Conservation (phyloP, 1,284 basidiomycete genomes). For the Anthracocystis walkeri region DNA sequence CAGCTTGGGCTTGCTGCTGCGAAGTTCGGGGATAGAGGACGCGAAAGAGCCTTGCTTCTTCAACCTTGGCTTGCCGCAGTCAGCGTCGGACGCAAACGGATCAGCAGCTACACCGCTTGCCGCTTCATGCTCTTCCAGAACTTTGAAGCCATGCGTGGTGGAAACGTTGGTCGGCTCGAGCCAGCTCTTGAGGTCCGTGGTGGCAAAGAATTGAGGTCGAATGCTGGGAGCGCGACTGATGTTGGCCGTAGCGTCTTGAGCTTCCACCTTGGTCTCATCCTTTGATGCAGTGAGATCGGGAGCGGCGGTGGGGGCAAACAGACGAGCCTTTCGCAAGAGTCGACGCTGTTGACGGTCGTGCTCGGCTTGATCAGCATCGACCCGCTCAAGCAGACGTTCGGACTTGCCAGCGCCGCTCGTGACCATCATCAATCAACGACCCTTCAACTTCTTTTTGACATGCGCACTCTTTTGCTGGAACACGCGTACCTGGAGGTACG, state of each 20-base stretch:
- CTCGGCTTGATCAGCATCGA: slow-evolving; percentile 28
- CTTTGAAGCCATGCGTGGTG: slow-evolving; percentile 42
- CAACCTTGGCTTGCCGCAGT: slow-evolving; percentile 12
- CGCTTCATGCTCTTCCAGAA: slow-evolving; percentile 25
- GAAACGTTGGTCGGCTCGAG: slow-evolving; percentile 40
- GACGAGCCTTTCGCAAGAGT: slow-evolving; percentile 32
- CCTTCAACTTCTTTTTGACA: too few species aligned
- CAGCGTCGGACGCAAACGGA: slow-evolving; percentile 37
- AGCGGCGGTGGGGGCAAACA: slow-evolving; percentile 9
- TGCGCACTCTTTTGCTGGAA: too few species aligned
- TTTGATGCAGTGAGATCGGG: neutral
- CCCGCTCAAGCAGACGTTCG: slow-evolving; percentile 23
- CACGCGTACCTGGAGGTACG: too few species aligned
- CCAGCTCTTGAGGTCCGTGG: slow-evolving; percentile 62
- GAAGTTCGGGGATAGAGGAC: neutral
- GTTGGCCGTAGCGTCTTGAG: neutral
- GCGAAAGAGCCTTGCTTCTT: neutral
- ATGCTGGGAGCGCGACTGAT: slow-evolving; percentile 59
- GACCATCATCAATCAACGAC: too few species aligned
- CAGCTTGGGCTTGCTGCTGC: slow-evolving; percentile 17
- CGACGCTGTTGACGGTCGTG: slow-evolving; percentile 39
- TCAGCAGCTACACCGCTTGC: slow-evolving; percentile 21
- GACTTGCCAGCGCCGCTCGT: slow-evolving; percentile 20
- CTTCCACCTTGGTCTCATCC: neutral
- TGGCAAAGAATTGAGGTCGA: slow-evolving; percentile 59